Base-by-base conservation (phyloP, 257 asterid genomes). In the Solanum appendiculatum region DNA sequence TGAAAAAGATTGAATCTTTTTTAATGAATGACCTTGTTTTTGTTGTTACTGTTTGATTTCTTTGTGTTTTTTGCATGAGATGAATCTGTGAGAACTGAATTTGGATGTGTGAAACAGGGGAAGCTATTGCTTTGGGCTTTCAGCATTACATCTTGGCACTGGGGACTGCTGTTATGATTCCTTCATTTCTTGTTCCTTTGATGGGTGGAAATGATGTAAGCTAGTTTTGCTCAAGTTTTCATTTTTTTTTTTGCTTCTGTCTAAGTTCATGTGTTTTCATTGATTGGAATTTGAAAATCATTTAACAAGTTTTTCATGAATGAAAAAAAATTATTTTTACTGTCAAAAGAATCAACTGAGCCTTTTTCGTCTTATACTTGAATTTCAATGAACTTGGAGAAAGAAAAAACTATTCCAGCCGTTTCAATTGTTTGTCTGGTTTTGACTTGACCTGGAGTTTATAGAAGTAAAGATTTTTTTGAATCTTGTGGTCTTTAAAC, bases 101-200 rank as follows among this genome's bases (percentile, higher is more conserved):
- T 84, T 85, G 46, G 37, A 34, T 51, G 84, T 51, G 87, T 39
- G 46, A 85, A 91, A 89, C 97, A 97, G 99, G 89, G 91, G 99
- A 97, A 88, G 93, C 98, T 46, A 91, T 95, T 82, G 94, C 93
- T 25, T 90, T 97, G 94, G 99, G 99, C 44, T 97, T 97, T 92
- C 99, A 97, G 82, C 99, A 97, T 89, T 97, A 97, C 66, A 93
- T 97, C 58, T 87, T 97, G 91, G 96, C 99, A 21, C 86, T 97
- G 39, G 99, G 99, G 27, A 97, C 98, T 51, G 98, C 99, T 3
- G 99, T 97, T 44, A 95, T 97, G 99, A 97, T 97, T 87, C 99
- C 99, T 80, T 88, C 98, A 5, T 95, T 93, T 91, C 96, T 97
- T 82, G 99, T 97, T 83, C 99, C 99, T 68, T 89, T 95, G 89